phyloP scores from a whole-genome alignment of 108 stramenopile genomes.

The Schizochytrium sp. region DNA sequence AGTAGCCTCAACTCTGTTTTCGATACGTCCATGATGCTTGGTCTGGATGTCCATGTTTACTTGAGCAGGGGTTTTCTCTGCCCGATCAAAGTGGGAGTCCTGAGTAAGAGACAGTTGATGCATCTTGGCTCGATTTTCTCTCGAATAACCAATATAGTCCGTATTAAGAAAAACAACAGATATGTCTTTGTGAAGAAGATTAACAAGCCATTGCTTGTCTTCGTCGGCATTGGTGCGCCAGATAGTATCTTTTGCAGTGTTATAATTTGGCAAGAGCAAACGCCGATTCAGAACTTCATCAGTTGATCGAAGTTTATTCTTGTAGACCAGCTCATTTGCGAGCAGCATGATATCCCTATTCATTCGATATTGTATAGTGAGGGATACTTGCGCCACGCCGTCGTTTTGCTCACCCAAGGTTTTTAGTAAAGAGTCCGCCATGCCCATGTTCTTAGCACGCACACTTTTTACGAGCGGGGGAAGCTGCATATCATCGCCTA shows the following conservation, averaged over 20 bases:
- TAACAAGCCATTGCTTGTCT: background rate
- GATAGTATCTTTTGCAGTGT: background rate
- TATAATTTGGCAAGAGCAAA: background rate
- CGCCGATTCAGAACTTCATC: background rate
- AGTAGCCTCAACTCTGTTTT: conserved; percentile 12
- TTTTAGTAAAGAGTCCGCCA: conserved; percentile 87
- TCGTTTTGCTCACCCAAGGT: conserved; percentile 83
- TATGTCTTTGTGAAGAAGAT: background rate
- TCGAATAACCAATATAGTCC: background rate
- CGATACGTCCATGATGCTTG: background rate
- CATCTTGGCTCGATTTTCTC: background rate
- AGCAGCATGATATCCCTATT: conserved; percentile 87
- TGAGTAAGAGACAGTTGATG: background rate
- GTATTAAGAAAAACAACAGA: background rate
- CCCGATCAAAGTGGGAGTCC: too few species aligned
- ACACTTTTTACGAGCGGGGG: conserved; percentile 90
- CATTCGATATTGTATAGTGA: conserved; percentile 97
- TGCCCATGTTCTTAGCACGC: conserved; percentile 81
- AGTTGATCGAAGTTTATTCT: background rate
- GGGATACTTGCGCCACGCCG: conserved; percentile 80
- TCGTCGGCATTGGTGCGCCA: background rate
- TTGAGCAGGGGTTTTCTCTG: too few species aligned
- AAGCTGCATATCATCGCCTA: conserved; percentile 97
- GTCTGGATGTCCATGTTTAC: background rate
- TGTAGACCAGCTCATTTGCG: conserved; percentile 78